Evolutionary conservation across 148 eudicot species (phyloP).

Genomic region (Persicaria maculosa): DNA sequence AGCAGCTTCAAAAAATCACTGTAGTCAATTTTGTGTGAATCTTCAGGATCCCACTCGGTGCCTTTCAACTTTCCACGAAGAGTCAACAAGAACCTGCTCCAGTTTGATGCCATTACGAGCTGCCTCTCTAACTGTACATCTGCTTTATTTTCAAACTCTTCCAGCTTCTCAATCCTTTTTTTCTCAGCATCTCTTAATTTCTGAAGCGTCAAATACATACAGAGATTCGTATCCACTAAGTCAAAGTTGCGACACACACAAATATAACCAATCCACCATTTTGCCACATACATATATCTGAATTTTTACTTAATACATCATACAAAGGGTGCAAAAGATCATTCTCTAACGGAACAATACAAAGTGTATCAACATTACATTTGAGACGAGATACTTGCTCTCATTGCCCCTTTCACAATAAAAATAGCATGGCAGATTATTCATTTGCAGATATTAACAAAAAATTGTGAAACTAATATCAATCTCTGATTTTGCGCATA

Average conservation of each 20-base stretch:
- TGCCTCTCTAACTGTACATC: conserved; percentile 88
- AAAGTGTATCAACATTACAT: not conserved
- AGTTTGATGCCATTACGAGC: conserved; percentile 85
- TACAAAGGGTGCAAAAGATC: not conserved
- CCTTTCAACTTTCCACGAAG: conserved; percentile 77
- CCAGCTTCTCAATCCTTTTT: conserved; percentile 57
- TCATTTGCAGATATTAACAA: not conserved
- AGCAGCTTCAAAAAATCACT: conserved; percentile 75
- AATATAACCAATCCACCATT: not conserved
- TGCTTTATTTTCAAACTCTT: conserved; percentile 78
- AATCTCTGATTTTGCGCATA: not conserved
- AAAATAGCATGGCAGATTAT: not conserved
- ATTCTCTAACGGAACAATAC: not conserved
- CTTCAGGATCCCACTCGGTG: conserved; percentile 86
- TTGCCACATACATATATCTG: not conserved
- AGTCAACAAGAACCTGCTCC: conserved; percentile 78
- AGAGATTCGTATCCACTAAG: not conserved
- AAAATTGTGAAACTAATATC: not conserved
- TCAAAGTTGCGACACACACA: not conserved
- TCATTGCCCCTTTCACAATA: not conserved
- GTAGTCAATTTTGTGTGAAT: conserved; percentile 67
- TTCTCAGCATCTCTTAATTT: conserved; percentile 67
- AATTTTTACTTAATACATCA: not conserved
- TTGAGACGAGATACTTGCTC: not conserved
- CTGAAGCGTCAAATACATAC: conserved; percentile 30